Conservation (phyloP, 306 rosid species). For the Arachis stenosperma region DNA sequence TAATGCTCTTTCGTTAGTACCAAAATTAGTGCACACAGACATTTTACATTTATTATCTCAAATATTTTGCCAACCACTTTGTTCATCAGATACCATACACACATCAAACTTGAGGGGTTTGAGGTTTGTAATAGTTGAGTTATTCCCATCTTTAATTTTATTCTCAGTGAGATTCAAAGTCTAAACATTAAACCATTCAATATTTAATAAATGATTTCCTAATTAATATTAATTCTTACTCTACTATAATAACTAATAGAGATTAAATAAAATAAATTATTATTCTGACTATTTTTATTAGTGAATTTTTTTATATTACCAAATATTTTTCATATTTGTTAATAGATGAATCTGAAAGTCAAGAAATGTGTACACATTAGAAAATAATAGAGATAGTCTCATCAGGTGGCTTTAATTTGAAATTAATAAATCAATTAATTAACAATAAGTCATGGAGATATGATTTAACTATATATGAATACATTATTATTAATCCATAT, state of each 20-base stretch:
- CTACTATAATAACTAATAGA: too few species aligned
- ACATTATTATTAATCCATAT: not conserved
- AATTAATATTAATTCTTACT: not conserved
- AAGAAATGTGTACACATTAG: not conserved
- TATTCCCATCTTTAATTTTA: too few species aligned
- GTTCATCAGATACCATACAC: not conserved
- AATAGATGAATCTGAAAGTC: not conserved
- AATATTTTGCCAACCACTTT: not conserved
- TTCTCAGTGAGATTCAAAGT: not conserved
- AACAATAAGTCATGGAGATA: not conserved
- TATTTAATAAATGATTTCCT: too few species aligned
- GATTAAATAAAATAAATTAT: too few species aligned
- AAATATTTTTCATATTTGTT: too few species aligned
- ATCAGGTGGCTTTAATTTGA: not conserved
- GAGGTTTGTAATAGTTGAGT: too few species aligned
- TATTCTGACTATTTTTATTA: too few species aligned
- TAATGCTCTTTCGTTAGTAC: too few species aligned
- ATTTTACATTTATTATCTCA: too few species aligned
- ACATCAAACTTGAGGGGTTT: too few species aligned
- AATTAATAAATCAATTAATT: not conserved
- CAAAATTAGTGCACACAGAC: too few species aligned
- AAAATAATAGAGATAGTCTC: not conserved
- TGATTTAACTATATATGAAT: slow-evolving; percentile 15
- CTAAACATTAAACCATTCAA: not conserved
- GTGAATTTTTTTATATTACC: too few species aligned